phyloP scores from a whole-genome alignment of 2,329 filamentous ascomycete species.

The Corniculantispora saksenae region DNA sequence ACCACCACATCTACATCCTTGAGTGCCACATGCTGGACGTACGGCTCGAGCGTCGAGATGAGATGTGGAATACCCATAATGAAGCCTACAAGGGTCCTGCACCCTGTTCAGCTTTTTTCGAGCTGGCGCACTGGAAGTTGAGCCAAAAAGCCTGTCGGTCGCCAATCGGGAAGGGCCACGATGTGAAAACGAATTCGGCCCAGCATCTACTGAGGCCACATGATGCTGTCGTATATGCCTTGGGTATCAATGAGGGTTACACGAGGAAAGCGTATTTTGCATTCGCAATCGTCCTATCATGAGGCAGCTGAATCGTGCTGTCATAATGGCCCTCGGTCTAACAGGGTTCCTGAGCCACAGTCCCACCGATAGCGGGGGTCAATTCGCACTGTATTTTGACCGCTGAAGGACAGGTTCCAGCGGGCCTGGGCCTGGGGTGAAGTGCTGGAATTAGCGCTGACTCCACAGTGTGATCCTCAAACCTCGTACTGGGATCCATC shows the following conservation, averaged over 20 bases:
- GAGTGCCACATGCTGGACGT: conserved; percentile 46
- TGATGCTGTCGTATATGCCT: conserved; percentile 21
- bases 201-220: conserved; percentile 15
- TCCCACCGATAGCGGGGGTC: conserved; percentile 10
- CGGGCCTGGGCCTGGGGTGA: background rate
- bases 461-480: background rate
- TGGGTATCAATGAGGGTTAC: background rate
- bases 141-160: conserved; percentile 4
- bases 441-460: background rate
- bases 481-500: conserved; percentile 9
- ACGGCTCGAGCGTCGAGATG: conserved; percentile 53
- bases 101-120: background rate
- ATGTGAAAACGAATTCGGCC: background rate
- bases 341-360: conserved; percentile 9
- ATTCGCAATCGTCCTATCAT: background rate
- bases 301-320: conserved; percentile 1
- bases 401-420: background rate
- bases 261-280: background rate
- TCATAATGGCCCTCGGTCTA: background rate
- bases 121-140: background rate
- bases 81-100: background rate
- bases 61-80: conserved; percentile 63
- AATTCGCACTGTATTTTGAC: conserved; percentile 12
- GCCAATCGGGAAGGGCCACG: conserved; percentile 10
- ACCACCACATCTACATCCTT: conserved; percentile 52